Conservation (phyloP, 139 green algal genomes). For the Picochlorum sp. region DNA sequence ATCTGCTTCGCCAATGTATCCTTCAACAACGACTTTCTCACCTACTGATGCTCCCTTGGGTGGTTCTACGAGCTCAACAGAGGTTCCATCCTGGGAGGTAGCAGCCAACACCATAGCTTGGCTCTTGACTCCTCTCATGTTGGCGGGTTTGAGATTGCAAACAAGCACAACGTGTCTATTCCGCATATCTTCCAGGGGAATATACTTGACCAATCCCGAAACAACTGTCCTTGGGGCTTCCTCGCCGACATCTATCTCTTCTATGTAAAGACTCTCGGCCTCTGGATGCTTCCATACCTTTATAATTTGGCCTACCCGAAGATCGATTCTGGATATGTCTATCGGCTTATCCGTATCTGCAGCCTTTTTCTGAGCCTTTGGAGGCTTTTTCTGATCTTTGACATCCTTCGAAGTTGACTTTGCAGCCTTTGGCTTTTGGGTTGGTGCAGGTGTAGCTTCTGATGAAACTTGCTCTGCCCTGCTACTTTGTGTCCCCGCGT, state of each 20-base stretch:
- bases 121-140: slow-evolving; percentile 76
- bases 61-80: slow-evolving; percentile 78
- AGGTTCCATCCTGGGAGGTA: slow-evolving; percentile 40
- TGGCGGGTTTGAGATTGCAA: slow-evolving; percentile 88
- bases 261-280: slow-evolving; percentile 70
- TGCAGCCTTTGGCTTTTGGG: background rate
- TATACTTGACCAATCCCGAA: slow-evolving; percentile 82
- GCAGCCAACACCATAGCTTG: slow-evolving; percentile 88
- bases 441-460: background rate
- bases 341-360: slow-evolving; percentile 8
- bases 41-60: slow-evolving; percentile 52
- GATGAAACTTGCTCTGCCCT: background rate
- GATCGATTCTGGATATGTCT: slow-evolving; percentile 56
- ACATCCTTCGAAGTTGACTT: slow-evolving; percentile 35
- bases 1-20: slow-evolving; percentile 63
- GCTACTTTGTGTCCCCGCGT: slow-evolving; percentile 21
- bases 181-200: slow-evolving; percentile 68
- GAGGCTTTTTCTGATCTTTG: slow-evolving; percentile 20
- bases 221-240: slow-evolving; percentile 47
- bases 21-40: slow-evolving; percentile 58
- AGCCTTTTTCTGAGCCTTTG: background rate
- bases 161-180: slow-evolving; percentile 59
- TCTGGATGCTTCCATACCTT: slow-evolving; percentile 59
- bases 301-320: slow-evolving; percentile 62
- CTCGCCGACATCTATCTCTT: slow-evolving; percentile 81